Conservation (phyloP, 164 flowering plant species). For the Berberis thunbergii region DNA sequence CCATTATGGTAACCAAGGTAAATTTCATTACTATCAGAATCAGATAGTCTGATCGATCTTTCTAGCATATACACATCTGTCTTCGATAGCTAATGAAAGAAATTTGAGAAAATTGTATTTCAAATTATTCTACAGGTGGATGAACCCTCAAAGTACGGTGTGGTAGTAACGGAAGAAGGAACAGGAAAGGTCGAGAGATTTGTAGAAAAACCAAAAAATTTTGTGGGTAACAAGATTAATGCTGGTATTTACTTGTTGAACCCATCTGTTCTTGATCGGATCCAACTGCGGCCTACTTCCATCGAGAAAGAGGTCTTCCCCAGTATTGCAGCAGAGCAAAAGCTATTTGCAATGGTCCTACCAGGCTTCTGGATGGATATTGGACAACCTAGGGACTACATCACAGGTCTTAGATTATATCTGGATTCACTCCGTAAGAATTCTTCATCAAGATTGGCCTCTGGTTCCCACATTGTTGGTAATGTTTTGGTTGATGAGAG, state of each 20-base stretch:
- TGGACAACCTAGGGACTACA: conserved; percentile 95
- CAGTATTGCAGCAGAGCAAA: conserved; percentile 65
- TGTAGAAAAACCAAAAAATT: conserved; percentile 88
- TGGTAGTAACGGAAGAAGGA: conserved; percentile 81
- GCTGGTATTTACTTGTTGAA: conserved; percentile 93
- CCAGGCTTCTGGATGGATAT: conserved; percentile 99
- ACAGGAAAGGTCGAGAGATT: conserved; percentile 84
- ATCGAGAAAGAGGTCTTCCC: conserved; percentile 97
- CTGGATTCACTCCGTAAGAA: conserved; percentile 72
- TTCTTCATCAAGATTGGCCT: conserved; percentile 53
- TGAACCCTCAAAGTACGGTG: conserved; percentile 98
- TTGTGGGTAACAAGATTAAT: conserved; percentile 97
- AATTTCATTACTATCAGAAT: conserved; percentile 1
- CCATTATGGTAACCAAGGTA: conserved; percentile 99
- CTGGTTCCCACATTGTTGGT: conserved; percentile 69
- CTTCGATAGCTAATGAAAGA: no score
- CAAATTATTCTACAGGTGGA: conserved; percentile 48
- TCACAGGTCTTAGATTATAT: conserved; percentile 84
- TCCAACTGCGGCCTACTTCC: conserved; percentile 79
- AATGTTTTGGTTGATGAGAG: conserved; percentile 83
- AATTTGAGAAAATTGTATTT: neutral
- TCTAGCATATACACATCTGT: neutral
- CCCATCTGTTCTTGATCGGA: conserved; percentile 89
- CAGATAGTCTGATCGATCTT: neutral
- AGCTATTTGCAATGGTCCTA: conserved; percentile 88